Evolutionary conservation across 345 rosid genomes (phyloP), one percentile per base, ranked within the genome.

Genomic region (Eucalyptus sideroxylon): DNA sequence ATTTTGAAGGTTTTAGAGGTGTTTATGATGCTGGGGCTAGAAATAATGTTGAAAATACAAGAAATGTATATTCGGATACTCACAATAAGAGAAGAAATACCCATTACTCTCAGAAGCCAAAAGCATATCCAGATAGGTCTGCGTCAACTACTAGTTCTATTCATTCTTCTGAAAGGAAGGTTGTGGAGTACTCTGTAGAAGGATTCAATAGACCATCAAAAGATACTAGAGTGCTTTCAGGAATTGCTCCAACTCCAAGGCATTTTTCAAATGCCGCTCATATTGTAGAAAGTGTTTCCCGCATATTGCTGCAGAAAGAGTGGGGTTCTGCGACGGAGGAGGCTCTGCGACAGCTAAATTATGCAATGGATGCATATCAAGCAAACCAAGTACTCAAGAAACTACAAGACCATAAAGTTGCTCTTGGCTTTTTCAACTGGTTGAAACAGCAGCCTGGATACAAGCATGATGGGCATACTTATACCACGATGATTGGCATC

Each of bases 401-500:
- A 93, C 94, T 96, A 86, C 94, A 94, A 89, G 99, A 97, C 92
- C 95, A 94, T 87, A 90, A 91, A 11, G 95, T 95, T 88, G 99
- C 99, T 88, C 97, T 95, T 47, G 95, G 95, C 77, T 96, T 96
- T 92, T 97, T 96, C 92, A 80, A 94, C 93, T 97, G 99, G 99
- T 92, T 97, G 87, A 97, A 95, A 92, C 86, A 87, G 86, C 94
- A 91, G 90, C 91, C 97, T 86, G 93, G 96, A 50, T 97, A 94
- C 93, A 95, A 95, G 93, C 99, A 97, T 72, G 99, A 96, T 92
- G 96, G 94, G 51, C 97, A 97, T 90, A 97, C 99, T 88, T 97
- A 96, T 91, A 97, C 99, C 85, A 97, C 99, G 62, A 96, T 97
- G 99, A 94, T 96, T 45, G 99, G 99, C 88, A 95, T 95, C 89